Evolutionary conservation across 1,284 basidiomycete species (phyloP), one percentile per base, ranked within the genome.

Genomic region (Fomitiporia mediterranea): DNA sequence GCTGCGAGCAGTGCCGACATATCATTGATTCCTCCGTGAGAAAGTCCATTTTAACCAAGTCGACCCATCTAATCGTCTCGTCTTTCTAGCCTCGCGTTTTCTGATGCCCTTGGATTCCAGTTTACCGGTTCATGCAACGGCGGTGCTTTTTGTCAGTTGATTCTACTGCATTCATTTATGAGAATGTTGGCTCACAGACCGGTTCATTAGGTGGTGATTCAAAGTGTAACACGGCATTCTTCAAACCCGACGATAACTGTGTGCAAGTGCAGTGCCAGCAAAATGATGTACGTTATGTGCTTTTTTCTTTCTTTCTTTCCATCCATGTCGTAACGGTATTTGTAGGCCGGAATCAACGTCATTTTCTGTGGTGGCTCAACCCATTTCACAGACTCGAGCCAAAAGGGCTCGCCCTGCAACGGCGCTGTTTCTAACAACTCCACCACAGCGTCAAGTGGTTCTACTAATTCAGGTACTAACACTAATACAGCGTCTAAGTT

Each of bases 1-100:
- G 66, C 21, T 17, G 11, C 9, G 13, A 25, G 32, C 15, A 7
- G 19, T 8, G 49, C 17, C 34, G 76, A 78, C 61, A 70, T 78
- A 30, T 72, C 74, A 4, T 66, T 78, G n/a, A 77, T 77, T 51
- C 64, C 69, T 19, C 70, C 73, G 74, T 76, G 57, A 51, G 74
- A n/a, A n/a, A n/a, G n/a, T 39, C 15, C 11, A 21, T 13, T 38
- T 9, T 27, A 15, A 28, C 42, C 4, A 21, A 15, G 5, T 25
- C 1, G 28, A 19, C 25, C 11, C 15, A 28, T 21, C 11, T 21
- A 44, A n/a, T 38, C 25, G 11, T n/a, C 38, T 11, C 37, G 32
- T 15, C 38, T 46, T 19, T 54, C 0, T 57, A 73, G 72, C 1
- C 70, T 70, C 40, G 50, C 62, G 0, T 76, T 75, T 63, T 72